Percentiles rank a stretch among this genome's conserved stretches.
Evolutionary conservation across 2,329 filamentous ascomycete genomes (phyloP).

Genomic region (Tolypocladium tropicale): DNA sequence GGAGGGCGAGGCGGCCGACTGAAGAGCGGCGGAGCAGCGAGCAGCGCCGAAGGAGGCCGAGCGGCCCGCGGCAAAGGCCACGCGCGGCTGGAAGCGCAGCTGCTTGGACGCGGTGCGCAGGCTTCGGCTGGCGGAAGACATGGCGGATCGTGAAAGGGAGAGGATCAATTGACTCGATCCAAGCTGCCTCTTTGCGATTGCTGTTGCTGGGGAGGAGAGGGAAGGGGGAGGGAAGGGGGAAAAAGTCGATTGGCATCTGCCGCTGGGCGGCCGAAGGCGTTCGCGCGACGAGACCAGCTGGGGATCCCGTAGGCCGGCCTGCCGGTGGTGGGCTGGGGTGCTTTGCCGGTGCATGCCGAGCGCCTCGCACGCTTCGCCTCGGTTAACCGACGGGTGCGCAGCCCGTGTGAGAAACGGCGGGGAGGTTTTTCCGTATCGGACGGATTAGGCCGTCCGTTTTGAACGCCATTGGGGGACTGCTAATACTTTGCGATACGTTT

Average conservation of each 20-base stretch:
- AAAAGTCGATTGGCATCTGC: neutral
- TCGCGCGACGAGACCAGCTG: neutral
- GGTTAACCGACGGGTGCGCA: neutral
- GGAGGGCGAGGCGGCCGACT: conserved; percentile 18
- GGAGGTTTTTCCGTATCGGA: neutral
- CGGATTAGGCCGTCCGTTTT: neutral
- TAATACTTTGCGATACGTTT: no score
- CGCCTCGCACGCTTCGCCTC: neutral
- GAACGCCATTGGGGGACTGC: no score
- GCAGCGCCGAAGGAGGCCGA: conserved; percentile 11
- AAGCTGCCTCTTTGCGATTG: neutral
- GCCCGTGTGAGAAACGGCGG: neutral
- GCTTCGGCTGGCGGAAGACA: conserved; percentile 46
- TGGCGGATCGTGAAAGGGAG: conserved; percentile 17
- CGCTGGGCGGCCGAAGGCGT: neutral
- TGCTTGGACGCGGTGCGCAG: conserved; percentile 45
- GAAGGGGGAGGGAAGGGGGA: neutral
- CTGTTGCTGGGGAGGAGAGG: neutral
- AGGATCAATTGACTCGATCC: neutral
- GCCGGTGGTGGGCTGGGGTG: neutral
- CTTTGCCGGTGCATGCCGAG: conserved; percentile 8
- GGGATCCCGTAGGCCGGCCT: neutral
- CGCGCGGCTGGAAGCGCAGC: conserved; percentile 34
- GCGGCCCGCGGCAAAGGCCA: conserved; percentile 15
- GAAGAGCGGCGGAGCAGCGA: conserved; percentile 21